A percentile compares a stretch with the other conserved stretches of the same genome.
These are phyloP conservation scores for Kodamaea suecica DNA, from an alignment of 1,139 yeast genomes.

Conservation along the genomic window DNA sequence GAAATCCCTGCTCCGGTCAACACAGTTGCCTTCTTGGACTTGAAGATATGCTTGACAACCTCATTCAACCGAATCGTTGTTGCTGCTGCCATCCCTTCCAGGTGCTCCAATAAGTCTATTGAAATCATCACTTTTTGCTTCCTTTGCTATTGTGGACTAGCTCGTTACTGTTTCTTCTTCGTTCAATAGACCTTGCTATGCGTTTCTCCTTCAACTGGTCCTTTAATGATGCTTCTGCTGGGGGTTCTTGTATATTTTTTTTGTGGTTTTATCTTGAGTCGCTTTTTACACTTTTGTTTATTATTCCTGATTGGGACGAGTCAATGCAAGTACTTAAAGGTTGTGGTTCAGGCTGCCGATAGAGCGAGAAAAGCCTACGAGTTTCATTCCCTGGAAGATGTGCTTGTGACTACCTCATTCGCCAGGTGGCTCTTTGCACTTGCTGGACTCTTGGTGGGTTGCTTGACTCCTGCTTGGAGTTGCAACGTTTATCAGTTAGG, in stretches of 20 bases:
- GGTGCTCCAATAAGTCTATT: conserved; percentile 25
- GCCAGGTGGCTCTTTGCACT: no score
- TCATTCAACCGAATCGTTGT: conserved; percentile 36
- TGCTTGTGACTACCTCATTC: no score
- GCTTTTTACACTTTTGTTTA: neutral
- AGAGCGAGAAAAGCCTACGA: no score
- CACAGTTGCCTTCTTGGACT: conserved; percentile 52
- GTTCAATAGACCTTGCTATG: no score
- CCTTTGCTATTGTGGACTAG: neutral
- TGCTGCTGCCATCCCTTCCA: conserved; percentile 22
- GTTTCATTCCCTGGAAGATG: no score
- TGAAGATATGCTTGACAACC: conserved; percentile 40
- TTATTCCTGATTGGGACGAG: conserved; percentile 7
- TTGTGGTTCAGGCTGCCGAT: no score
- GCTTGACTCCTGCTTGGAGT: no score
- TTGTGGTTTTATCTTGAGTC: conserved; percentile 1
- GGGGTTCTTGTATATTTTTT: neutral
- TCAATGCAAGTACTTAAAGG: neutral
- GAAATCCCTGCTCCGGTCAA: conserved; percentile 96
- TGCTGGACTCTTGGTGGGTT: no score
- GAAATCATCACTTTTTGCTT: conserved; percentile 24
- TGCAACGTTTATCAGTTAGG: no score
- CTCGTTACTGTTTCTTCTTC: neutral
- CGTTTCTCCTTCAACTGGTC: no score
- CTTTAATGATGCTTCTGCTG: no score